phyloP scores from a whole-genome alignment of 2,329 filamentous ascomycete genomes.

The Aspergillus piperis region DNA sequence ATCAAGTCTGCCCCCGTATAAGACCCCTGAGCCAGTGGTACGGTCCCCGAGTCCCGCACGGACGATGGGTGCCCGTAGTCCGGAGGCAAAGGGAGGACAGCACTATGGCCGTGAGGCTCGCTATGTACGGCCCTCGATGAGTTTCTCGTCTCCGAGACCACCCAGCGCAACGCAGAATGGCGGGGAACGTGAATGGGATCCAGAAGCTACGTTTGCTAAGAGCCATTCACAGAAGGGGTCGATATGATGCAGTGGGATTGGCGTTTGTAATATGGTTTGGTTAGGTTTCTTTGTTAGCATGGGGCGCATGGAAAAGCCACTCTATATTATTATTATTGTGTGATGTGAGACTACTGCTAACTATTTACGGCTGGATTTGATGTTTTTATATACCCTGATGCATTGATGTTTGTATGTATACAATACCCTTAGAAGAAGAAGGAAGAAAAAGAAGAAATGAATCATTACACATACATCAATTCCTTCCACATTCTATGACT shows the following conservation, averaged over 20 bases:
- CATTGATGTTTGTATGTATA: too few relatives aligned
- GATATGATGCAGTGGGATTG: slow-evolving; percentile 2
- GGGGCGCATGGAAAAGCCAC: too few relatives aligned
- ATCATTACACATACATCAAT: too few relatives aligned
- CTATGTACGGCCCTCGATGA: slow-evolving; percentile 50
- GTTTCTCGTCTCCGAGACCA: slow-evolving; percentile 51
- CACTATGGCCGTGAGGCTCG: slow-evolving; percentile 46
- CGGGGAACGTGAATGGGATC: slow-evolving; percentile 38
- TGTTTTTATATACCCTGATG: too few relatives aligned
- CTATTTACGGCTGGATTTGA: too few relatives aligned
- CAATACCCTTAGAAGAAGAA: too few relatives aligned
- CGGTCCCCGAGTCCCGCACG: slow-evolving; percentile 26
- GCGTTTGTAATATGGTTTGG: neutral
- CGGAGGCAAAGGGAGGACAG: slow-evolving; percentile 20
- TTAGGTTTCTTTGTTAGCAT: neutral
- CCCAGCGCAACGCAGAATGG: slow-evolving; percentile 32
- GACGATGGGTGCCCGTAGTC: slow-evolving; percentile 18
- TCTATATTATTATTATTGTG: too few relatives aligned
- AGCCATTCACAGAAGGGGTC: slow-evolving; percentile 8
- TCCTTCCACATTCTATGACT: too few relatives aligned
- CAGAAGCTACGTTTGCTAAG: slow-evolving; percentile 38
- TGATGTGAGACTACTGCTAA: too few relatives aligned
- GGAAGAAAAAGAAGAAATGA: too few relatives aligned
- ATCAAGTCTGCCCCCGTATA: slow-evolving; percentile 24
- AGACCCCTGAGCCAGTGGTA: slow-evolving; percentile 37